phyloP scores from a whole-genome alignment of 352 stramenopile genomes.

The Phytophthora pistaciae region DNA sequence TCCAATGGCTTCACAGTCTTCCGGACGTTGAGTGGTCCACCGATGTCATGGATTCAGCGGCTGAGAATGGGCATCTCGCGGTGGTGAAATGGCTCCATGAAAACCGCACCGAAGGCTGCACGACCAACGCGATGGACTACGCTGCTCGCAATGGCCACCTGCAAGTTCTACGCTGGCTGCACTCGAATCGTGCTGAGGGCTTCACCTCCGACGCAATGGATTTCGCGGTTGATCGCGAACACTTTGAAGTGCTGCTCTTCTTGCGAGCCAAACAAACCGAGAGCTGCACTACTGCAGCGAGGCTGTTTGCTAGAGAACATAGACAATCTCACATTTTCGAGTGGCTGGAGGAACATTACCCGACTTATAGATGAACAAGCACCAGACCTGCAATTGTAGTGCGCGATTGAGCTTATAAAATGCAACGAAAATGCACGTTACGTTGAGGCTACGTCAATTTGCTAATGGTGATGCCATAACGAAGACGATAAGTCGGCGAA shows the following conservation, averaged over 20 bases:
- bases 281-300: neutral
- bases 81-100: constrained; percentile 9
- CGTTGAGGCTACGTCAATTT: no score
- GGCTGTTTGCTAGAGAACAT: neutral
- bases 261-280: neutral
- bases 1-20: constrained; percentile 21
- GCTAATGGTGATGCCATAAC: neutral
- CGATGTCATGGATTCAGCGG: constrained; percentile 13
- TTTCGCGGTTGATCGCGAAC: constrained; percentile 2
- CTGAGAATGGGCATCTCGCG: constrained; percentile 1
- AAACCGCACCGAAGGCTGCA: constrained; percentile 6
- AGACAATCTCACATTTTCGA: neutral
- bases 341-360: neutral
- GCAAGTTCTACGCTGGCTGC: neutral
- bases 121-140: constrained; percentile 1
- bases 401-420: neutral
- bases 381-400: no score
- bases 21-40: constrained; percentile 13
- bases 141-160: constrained; percentile 1
- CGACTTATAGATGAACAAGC: neutral
- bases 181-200: neutral
- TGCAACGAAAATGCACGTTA: neutral
- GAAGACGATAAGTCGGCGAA: no score
- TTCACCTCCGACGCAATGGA: constrained; percentile 4
- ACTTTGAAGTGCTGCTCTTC: constrained; percentile 7